A percentile compares a stretch with the other conserved stretches of the same genome.
phyloP scores from a whole-genome alignment of 2,329 filamentous ascomycete genomes.

The Coniosporium tulheliwenetii region DNA sequence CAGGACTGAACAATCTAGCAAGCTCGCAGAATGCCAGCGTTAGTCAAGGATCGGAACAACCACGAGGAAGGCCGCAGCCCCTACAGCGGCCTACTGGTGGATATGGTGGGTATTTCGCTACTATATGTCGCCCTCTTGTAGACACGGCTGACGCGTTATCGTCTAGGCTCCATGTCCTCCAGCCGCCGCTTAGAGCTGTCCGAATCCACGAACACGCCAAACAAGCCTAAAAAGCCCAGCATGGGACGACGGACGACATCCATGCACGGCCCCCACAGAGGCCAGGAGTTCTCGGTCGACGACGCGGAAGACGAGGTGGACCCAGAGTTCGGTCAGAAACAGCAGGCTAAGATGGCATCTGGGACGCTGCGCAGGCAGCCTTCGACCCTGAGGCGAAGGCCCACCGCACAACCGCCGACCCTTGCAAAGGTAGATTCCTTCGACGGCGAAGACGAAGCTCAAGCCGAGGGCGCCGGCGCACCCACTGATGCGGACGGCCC shows the following conservation, averaged over 20 bases:
- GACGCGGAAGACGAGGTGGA: constrained; percentile 73
- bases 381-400: constrained; percentile 34
- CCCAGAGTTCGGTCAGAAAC: constrained; percentile 41
- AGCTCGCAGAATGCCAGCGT: constrained; percentile 4
- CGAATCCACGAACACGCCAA: not conserved
- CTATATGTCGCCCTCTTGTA: not conserved
- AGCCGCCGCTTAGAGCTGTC: not conserved
- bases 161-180: not conserved
- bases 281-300: constrained; percentile 80
- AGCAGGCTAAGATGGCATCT: constrained; percentile 21
- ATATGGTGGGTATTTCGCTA: not conserved
- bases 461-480: constrained; percentile 6
- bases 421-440: constrained; percentile 33
- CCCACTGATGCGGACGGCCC: constrained; percentile 8
- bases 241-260: constrained; percentile 63
- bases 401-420: constrained; percentile 26
- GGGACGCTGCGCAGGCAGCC: constrained; percentile 29
- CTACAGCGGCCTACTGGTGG: not conserved
- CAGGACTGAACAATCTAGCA: constrained; percentile 11
- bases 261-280: constrained; percentile 58
- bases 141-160: not conserved
- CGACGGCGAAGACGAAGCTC: constrained; percentile 27
- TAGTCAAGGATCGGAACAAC: constrained; percentile 10
- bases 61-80: not conserved
- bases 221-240: constrained; percentile 51